Evolutionary conservation across 169 alveolate genomes (phyloP), one percentile per base, ranked within the genome.

Genomic region (Cryptosporidium ubiquitum): DNA sequence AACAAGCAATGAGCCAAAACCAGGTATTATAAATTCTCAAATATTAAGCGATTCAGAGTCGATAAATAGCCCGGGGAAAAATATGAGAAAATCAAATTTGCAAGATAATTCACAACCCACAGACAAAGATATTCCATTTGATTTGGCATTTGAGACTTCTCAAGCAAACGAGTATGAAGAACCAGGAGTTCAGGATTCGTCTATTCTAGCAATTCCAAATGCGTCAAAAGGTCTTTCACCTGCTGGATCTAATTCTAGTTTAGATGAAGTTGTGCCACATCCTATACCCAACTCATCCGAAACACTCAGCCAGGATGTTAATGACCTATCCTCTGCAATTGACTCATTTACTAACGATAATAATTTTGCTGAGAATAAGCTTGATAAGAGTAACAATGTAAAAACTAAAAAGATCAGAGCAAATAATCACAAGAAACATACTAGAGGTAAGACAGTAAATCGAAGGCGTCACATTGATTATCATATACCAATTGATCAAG

Each of bases 401-500:
- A 66, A 66, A 33, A 33, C 5, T 26, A 66, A 66, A 33, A 66
- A 12, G 51, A 31, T 9, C 49, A 33, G 51, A 66, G 26, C 29
- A 9, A 33, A 35, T 6, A 4, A 35, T 31, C 20, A 35, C 0
- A 51, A 55, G n/a, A 39, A 29, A 33, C 58, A 31, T 29, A 3
- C 40, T 14, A 35, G 57, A 23, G 61, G n/a, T 35, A 73, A 58
- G 52, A 39, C 37, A 26, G 5, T 61, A 23, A 79, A 52, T 26
- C 55, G 89, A 26, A 58, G 66, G 29, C 55, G 64, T 40, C 89
- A 79, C 33, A 79, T 79, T 40, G 89, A 79, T 20, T 79, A 79
- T 42, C 89, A 79, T 40, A 79, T 79, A 23, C 89, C 89, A 7
- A 61, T 79, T n/a, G 68, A 79, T 42, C 89, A 79, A 64, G 89